These are phyloP conservation scores for Testicularia cyperi DNA, from an alignment of 1,284 basidiomycete species.

Conservation along the genomic window DNA sequence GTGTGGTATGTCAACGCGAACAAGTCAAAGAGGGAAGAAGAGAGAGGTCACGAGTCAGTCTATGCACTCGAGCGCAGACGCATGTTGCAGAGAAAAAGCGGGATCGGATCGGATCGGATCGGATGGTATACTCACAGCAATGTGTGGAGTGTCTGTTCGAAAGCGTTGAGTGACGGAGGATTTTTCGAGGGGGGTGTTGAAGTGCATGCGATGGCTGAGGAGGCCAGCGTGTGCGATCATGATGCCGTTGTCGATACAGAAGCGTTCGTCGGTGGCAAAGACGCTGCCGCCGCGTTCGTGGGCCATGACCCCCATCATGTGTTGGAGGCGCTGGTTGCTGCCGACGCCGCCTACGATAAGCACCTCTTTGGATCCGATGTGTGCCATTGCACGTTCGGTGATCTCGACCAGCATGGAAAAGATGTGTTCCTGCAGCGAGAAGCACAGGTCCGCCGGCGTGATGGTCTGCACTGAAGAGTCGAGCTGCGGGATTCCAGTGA, in stretches of 20 bases:
- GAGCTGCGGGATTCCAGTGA: constrained; percentile 14
- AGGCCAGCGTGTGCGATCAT: constrained; percentile 99
- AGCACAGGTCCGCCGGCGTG: constrained; percentile 91
- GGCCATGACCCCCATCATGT: constrained; percentile 99
- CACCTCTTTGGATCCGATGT: constrained; percentile 92
- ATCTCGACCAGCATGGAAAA: constrained; percentile 99
- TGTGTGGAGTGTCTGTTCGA: constrained; percentile 54
- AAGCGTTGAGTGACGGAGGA: constrained; percentile 57
- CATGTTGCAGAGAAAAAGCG: no score
- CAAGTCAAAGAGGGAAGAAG: no score
- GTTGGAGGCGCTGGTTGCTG: constrained; percentile 80
- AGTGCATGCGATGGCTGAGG: constrained; percentile 85
- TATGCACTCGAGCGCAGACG: no score
- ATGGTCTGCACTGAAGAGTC: constrained; percentile 62
- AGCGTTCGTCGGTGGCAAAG: constrained; percentile 94
- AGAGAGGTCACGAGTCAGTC: no score
- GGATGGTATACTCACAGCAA: no score
- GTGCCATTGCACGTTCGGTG: constrained; percentile 98
- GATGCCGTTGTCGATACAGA: constrained; percentile 99
- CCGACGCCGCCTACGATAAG: constrained; percentile 98
- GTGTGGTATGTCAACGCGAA: no score
- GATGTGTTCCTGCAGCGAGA: constrained; percentile 93
- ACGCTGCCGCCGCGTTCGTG: constrained; percentile 82
- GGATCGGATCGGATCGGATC: no score
- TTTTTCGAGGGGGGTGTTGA: constrained; percentile 49